Percentiles rank a stretch among this genome's conserved stretches.
Conservation (phyloP, 495 filamentous ascomycete species). For the Podospora appendiculata region DNA sequence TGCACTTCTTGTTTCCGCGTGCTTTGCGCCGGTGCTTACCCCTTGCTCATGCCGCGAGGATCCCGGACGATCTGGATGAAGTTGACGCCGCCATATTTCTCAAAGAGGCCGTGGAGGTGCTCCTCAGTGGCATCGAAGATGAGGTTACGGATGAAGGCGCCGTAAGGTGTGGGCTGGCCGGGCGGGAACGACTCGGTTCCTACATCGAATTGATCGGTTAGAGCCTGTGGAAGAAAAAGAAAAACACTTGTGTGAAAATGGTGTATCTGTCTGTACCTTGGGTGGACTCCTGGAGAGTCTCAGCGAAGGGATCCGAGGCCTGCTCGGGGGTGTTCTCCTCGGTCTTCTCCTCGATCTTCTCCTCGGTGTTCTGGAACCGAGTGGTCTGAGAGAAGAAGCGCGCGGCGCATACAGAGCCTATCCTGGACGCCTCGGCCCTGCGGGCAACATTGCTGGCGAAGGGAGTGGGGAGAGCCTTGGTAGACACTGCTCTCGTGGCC, state of each 20-base stretch:
- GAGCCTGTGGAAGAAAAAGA: neutral
- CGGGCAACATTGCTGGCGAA: slow-evolving; percentile 18
- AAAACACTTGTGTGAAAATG: neutral
- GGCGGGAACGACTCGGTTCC: neutral
- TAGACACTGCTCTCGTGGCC: slow-evolving; percentile 35
- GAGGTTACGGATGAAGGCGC: slow-evolving; percentile 73
- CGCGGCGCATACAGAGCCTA: slow-evolving; percentile 13
- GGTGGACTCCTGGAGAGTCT: too few species aligned
- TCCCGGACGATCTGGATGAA: slow-evolving; percentile 55
- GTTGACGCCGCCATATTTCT: slow-evolving; percentile 55
- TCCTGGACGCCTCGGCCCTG: slow-evolving; percentile 12
- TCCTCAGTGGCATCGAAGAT: slow-evolving; percentile 72
- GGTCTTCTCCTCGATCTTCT: slow-evolving; percentile 16
- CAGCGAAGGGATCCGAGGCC: neutral
- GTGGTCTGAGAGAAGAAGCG: slow-evolving; percentile 31
- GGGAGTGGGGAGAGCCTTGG: slow-evolving; percentile 29
- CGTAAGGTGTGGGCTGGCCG: neutral
- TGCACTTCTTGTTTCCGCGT: neutral
- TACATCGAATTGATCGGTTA: too few species aligned
- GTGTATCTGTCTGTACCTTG: too few species aligned
- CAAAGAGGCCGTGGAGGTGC: slow-evolving; percentile 60
- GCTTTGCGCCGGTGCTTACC: slow-evolving; percentile 46
- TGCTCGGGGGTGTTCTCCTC: neutral
- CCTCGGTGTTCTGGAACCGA: slow-evolving; percentile 8
- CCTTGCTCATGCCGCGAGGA: slow-evolving; percentile 72